Evolutionary conservation across 148 eudicot species (phyloP).

Genomic region (Persicaria tinctoria): DNA sequence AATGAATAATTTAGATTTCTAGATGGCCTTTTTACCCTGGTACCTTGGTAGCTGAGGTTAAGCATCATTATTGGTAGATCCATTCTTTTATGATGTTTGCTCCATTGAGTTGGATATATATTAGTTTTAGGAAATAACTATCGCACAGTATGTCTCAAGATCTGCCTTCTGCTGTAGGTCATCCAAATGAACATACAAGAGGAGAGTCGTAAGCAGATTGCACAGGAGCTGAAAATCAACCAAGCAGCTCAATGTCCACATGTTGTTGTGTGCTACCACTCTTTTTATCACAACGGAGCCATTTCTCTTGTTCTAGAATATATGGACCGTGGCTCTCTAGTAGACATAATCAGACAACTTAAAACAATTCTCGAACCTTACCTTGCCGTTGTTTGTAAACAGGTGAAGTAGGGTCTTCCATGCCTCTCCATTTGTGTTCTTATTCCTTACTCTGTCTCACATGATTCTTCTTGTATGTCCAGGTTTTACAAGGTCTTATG

Average conservation of each 20-base stretch:
- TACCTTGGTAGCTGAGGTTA: not conserved
- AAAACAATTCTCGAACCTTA: constrained; percentile 96
- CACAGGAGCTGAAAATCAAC: constrained; percentile 93
- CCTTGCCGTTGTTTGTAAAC: constrained; percentile 93
- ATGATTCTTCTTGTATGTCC: constrained; percentile 12
- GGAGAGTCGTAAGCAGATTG: constrained; percentile 92
- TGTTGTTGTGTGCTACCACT: constrained; percentile 84
- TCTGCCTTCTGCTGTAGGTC: constrained; percentile 40
- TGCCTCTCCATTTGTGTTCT: not conserved
- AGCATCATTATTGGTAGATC: not conserved
- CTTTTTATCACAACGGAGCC: constrained; percentile 91
- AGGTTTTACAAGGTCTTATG: constrained; percentile 91
- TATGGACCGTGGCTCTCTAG: constrained; percentile 97
- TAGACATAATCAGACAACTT: constrained; percentile 75
- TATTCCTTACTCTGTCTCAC: not conserved
- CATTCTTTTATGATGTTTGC: not conserved
- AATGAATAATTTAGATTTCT: not conserved
- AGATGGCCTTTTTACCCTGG: not conserved
- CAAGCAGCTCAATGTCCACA: constrained; percentile 89
- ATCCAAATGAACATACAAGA: constrained; percentile 98
- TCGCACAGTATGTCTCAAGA: not conserved
- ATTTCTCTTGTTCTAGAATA: constrained; percentile 89
- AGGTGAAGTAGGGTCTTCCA: constrained; percentile 35
- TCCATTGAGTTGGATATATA: not conserved
- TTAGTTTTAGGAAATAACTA: not conserved